Evolutionary conservation across 352 stramenopile species (phyloP).

Genomic region (Nothophytophthora sp.): DNA sequence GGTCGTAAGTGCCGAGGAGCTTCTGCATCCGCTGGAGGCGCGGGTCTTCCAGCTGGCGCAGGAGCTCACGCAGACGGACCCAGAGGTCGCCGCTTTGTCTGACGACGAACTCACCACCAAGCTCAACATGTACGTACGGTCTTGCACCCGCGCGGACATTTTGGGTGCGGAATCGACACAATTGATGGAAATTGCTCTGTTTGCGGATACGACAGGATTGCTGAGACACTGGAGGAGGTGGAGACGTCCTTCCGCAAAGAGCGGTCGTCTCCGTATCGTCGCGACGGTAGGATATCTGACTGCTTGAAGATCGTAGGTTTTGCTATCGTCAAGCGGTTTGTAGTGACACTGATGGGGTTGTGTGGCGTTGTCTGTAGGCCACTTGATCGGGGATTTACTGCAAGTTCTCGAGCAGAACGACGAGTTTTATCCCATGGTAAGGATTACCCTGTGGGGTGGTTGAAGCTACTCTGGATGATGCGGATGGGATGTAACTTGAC

Average conservation of each 20-base stretch:
- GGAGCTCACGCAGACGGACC: slow-evolving; percentile 54
- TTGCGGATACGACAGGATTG: slow-evolving; percentile 44
- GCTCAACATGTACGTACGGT: slow-evolving; percentile 68
- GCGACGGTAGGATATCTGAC: slow-evolving; percentile 70
- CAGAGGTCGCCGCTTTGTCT: slow-evolving; percentile 33
- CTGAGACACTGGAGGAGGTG: slow-evolving; percentile 75
- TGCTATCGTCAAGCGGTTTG: no score
- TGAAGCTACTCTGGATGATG: slow-evolving; percentile 11
- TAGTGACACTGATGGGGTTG: slow-evolving; percentile 4
- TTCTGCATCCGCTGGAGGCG: slow-evolving; percentile 58
- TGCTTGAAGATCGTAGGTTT: no score
- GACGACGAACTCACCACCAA: slow-evolving; percentile 69
- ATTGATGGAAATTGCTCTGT: slow-evolving; percentile 1
- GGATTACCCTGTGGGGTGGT: neutral
- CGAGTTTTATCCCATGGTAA: slow-evolving; percentile 82
- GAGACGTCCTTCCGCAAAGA: slow-evolving; percentile 81
- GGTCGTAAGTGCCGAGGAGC: slow-evolving; percentile 35
- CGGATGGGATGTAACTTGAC: no score
- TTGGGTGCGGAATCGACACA: slow-evolving; percentile 5
- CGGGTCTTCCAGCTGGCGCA: slow-evolving; percentile 65
- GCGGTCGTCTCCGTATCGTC: slow-evolving; percentile 63
- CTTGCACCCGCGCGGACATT: slow-evolving; percentile 1
- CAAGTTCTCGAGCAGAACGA: slow-evolving; percentile 81
- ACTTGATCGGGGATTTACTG: slow-evolving; percentile 78
- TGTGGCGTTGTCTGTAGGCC: slow-evolving; percentile 30